A percentile compares a stretch with the other conserved stretches of the same genome.
Evolutionary conservation across 495 filamentous ascomycete genomes (phyloP).

Genomic region (Immersiella caudata): DNA sequence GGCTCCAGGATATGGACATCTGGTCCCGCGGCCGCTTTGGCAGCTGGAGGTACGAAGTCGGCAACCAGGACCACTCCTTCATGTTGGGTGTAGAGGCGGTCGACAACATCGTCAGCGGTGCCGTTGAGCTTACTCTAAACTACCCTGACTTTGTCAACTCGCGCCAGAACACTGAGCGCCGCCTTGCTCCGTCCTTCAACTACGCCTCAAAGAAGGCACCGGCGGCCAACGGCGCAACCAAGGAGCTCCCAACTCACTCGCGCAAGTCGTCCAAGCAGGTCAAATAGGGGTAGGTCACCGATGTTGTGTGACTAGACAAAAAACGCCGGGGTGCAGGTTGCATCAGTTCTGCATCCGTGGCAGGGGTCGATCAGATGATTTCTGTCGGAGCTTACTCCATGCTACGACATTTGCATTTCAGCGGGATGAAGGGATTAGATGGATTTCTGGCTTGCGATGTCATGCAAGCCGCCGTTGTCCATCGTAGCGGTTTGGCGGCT

Average conservation of each 20-base stretch:
- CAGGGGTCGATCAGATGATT: not conserved
- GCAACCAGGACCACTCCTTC: conserved; percentile 98
- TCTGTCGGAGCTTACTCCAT: not conserved
- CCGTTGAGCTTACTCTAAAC: conserved; percentile 94
- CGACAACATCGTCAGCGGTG: conserved; percentile 92
- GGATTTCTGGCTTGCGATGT: not conserved
- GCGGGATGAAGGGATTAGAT: not conserved
- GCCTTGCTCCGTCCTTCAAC: conserved; percentile 70
- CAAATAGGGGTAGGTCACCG: conserved; percentile 5
- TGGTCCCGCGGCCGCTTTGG: conserved; percentile 96
- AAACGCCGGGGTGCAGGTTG: not conserved
- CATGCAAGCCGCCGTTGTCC: not conserved
- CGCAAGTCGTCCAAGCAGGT: conserved; percentile 40
- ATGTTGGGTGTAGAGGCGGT: conserved; percentile 98
- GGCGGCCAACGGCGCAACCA: conserved; percentile 26
- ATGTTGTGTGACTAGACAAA: not conserved
- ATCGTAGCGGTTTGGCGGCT: not conserved
- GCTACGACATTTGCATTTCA: not conserved
- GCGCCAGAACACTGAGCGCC: conserved; percentile 83
- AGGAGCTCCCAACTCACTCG: conserved; percentile 41
- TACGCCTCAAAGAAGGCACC: conserved; percentile 23
- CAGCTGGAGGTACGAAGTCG: conserved; percentile 93
- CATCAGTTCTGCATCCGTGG: not conserved
- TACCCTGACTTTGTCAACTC: conserved; percentile 99
- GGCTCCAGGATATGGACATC: conserved; percentile 88